phyloP scores from a whole-genome alignment of 805 yeast species.

The Yarrowia hollandica region DNA sequence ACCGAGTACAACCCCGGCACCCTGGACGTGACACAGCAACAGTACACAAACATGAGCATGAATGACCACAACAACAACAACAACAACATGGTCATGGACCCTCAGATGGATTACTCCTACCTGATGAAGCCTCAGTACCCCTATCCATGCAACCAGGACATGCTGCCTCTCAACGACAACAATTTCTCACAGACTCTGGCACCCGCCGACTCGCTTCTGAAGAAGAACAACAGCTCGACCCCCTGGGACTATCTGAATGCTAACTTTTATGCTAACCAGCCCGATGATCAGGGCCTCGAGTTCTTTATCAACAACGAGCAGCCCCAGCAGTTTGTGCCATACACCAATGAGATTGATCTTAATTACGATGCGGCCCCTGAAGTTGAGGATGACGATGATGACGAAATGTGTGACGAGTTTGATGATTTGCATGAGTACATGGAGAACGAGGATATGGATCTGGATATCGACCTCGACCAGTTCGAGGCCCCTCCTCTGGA shows the following conservation, averaged over 20 bases:
- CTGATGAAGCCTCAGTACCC: slow-evolving; percentile 21
- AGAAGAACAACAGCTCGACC: slow-evolving; percentile 23
- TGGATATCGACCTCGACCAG: slow-evolving; percentile 29
- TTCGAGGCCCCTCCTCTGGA: slow-evolving; percentile 27
- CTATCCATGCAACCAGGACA: slow-evolving; percentile 16
- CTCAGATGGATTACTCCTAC: slow-evolving; percentile 15
- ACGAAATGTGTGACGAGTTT: slow-evolving; percentile 26
- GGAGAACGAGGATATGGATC: slow-evolving; percentile 30
- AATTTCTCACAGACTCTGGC: slow-evolving; percentile 27
- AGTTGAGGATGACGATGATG: slow-evolving; percentile 26
- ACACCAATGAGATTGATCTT: slow-evolving; percentile 13
- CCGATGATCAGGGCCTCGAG: slow-evolving; percentile 18
- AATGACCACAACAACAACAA: no score
- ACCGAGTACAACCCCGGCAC: slow-evolving; percentile 16
- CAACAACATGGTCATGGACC: neutral
- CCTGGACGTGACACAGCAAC: slow-evolving; percentile 24
- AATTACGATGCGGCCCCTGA: slow-evolving; percentile 25
- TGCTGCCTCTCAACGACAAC: slow-evolving; percentile 27
- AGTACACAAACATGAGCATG: slow-evolving; percentile 1
- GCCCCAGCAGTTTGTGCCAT: slow-evolving; percentile 26
- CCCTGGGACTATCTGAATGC: slow-evolving; percentile 26
- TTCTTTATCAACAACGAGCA: slow-evolving; percentile 25
- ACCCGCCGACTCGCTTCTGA: slow-evolving; percentile 21
- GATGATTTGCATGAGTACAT: slow-evolving; percentile 28
- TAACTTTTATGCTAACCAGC: slow-evolving; percentile 12